These are phyloP conservation scores for Silene coronaria DNA, from an alignment of 179 eudicot genomes.

Conservation along the genomic window DNA sequence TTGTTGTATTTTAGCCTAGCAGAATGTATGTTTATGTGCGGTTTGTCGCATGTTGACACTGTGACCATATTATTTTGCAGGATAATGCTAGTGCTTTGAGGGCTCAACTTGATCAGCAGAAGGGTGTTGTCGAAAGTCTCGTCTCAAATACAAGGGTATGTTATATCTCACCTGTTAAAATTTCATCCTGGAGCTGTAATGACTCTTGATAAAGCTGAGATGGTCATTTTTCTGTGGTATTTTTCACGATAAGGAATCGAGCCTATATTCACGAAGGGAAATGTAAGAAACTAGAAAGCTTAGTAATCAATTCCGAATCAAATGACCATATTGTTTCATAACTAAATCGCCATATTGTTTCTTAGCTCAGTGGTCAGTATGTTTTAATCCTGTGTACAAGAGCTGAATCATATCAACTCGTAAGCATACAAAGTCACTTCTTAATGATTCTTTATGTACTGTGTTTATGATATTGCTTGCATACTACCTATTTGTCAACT, in stretches of 20 bases:
- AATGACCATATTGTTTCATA: neutral
- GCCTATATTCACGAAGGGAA: neutral
- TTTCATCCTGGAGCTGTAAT: neutral
- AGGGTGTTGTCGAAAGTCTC: slow-evolving; percentile 73
- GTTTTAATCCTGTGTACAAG: neutral
- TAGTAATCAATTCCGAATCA: neutral
- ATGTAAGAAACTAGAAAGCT: neutral
- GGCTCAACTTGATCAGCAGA: slow-evolving; percentile 96
- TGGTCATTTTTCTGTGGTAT: neutral
- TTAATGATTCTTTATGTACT: neutral
- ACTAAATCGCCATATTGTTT: neutral
- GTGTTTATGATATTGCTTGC: slow-evolving; percentile 6
- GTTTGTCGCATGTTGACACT: neutral
- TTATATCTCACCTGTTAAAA: slow-evolving; percentile 14
- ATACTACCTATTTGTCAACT: neutral
- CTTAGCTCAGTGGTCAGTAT: neutral
- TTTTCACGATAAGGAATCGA: neutral
- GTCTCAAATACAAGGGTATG: slow-evolving; percentile 90
- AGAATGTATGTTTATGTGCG: neutral
- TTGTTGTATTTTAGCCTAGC: neutral
- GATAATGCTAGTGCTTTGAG: slow-evolving; percentile 82
- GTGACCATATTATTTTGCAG: slow-evolving; percentile 32
- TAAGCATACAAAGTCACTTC: neutral
- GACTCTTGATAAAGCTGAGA: neutral
- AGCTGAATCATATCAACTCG: neutral